These are phyloP conservation scores for Dryadomyces sulphureus DNA, from an alignment of 2,329 filamentous ascomycete genomes.

Conservation along the genomic window DNA sequence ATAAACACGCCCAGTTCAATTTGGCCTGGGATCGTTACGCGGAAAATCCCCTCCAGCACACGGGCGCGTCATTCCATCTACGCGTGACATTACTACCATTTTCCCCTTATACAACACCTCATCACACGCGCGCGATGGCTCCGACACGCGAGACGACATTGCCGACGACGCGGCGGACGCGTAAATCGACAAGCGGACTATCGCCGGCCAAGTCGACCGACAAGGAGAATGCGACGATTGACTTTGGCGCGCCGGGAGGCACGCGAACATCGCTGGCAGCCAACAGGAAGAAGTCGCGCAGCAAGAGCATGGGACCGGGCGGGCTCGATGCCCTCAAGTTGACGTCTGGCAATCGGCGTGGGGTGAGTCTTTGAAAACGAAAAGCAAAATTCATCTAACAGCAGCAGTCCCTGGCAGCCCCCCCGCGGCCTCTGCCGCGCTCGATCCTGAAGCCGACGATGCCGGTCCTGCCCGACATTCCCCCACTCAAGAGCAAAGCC, in stretches of 20 bases:
- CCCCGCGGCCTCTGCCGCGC: conserved; percentile 34
- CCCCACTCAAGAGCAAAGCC: conserved; percentile 49
- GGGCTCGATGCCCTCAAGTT: conserved; percentile 71
- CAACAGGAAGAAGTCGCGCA: conserved; percentile 59
- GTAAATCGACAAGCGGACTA: conserved; percentile 56
- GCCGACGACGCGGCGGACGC: conserved; percentile 40
- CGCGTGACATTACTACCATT: not conserved
- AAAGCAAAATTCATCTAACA: not conserved
- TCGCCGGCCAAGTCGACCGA: conserved; percentile 41
- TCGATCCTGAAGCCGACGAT: conserved; percentile 76
- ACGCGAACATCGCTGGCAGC: conserved; percentile 28
- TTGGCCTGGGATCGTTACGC: not conserved
- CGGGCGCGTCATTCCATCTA: not conserved
- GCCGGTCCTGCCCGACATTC: conserved; percentile 49
- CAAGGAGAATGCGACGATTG: conserved; percentile 66
- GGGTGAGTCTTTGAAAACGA: conserved; percentile 37
- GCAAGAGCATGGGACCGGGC: conserved; percentile 91
- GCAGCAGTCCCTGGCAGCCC: conserved; percentile 37
- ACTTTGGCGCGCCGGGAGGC: conserved; percentile 28
- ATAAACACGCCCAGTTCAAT: conserved; percentile 11
- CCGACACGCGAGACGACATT: conserved; percentile 30
- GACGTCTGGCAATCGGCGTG: conserved; percentile 60
- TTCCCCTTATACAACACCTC: not conserved
- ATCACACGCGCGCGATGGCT: conserved; percentile 20
- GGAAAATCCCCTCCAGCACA: not conserved